Evolutionary conservation across 1,284 basidiomycete species (phyloP).

Genomic region (Leccinum griseonigrum): DNA sequence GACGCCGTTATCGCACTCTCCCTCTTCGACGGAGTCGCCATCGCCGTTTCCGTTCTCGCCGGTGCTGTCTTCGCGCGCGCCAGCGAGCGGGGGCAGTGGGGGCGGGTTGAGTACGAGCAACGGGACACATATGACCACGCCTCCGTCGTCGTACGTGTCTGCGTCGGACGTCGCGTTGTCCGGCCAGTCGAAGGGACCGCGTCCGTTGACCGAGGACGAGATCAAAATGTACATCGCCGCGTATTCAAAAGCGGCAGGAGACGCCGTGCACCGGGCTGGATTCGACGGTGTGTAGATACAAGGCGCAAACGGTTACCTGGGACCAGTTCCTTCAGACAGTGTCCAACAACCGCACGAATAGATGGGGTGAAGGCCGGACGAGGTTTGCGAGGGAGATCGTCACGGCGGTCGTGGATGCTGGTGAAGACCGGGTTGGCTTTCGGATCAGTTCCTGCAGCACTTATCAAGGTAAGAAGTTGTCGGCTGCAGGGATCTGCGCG

Average conservation of each 20-base stretch:
- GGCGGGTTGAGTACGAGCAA: slow-evolving; percentile 58
- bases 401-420: background rate
- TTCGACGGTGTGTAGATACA: background rate
- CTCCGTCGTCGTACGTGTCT: slow-evolving; percentile 43
- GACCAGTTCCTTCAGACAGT: background rate
- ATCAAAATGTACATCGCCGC: background rate
- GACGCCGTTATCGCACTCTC: slow-evolving; percentile 60
- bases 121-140: slow-evolving; percentile 62
- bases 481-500: too few relatives aligned
- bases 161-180: background rate
- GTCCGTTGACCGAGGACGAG: background rate
- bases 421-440: background rate
- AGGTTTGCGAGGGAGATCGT: background rate
- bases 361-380: background rate
- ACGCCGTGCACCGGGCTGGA: background rate
- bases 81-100: slow-evolving; percentile 25
- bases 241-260: background rate
- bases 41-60: slow-evolving; percentile 53
- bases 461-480: too few relatives aligned
- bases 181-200: background rate
- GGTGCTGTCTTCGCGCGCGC: slow-evolving; percentile 45
- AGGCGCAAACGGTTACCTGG: background rate
- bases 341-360: background rate
- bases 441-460: background rate
- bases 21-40: slow-evolving; percentile 57